These are phyloP conservation scores for Panaeolus papilionaceus DNA, from an alignment of 768 basidiomycete genomes.

Conservation along the genomic window DNA sequence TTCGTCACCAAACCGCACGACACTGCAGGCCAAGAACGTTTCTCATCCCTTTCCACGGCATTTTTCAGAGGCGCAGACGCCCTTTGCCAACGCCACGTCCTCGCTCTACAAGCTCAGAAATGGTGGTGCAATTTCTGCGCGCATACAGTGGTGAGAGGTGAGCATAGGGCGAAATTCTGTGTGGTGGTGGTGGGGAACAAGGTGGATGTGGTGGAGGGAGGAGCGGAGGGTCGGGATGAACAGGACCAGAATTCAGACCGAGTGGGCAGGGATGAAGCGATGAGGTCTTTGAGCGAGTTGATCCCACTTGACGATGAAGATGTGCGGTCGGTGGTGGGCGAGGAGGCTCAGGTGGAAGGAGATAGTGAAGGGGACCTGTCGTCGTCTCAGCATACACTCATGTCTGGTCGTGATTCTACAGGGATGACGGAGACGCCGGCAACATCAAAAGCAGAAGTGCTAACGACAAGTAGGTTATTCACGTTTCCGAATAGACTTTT, in stretches of 20 bases:
- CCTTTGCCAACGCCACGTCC: slow-evolving; percentile 66
- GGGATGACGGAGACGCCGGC: not conserved
- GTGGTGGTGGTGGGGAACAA: slow-evolving; percentile 85
- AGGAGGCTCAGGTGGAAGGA: not conserved
- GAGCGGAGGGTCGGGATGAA: not conserved
- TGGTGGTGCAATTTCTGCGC: slow-evolving; percentile 86
- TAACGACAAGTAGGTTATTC: not conserved
- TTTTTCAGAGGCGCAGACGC: slow-evolving; percentile 90
- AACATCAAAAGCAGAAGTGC: not conserved
- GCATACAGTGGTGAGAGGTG: slow-evolving; percentile 69
- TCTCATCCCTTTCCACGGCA: slow-evolving; percentile 80
- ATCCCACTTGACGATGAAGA: slow-evolving; percentile 44
- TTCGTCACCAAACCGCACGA: slow-evolving; percentile 43
- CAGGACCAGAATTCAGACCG: not conserved
- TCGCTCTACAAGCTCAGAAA: slow-evolving; percentile 63
- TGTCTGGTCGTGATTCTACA: not conserved
- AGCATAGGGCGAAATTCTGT: slow-evolving; percentile 67
- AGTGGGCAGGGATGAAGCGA: slow-evolving; percentile 50
- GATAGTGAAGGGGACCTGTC: not conserved
- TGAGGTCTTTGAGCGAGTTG: slow-evolving; percentile 61
- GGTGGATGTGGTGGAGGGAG: slow-evolving; percentile 55
- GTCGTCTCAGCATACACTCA: not conserved
- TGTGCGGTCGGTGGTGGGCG: not conserved
- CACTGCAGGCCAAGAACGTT: slow-evolving; percentile 88
- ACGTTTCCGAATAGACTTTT: not conserved